Percentiles rank a stretch among this genome's conserved stretches.
These are phyloP conservation scores for Noccaea bulbosa DNA, from an alignment of 345 rosid genomes.

Conservation along the genomic window DNA sequence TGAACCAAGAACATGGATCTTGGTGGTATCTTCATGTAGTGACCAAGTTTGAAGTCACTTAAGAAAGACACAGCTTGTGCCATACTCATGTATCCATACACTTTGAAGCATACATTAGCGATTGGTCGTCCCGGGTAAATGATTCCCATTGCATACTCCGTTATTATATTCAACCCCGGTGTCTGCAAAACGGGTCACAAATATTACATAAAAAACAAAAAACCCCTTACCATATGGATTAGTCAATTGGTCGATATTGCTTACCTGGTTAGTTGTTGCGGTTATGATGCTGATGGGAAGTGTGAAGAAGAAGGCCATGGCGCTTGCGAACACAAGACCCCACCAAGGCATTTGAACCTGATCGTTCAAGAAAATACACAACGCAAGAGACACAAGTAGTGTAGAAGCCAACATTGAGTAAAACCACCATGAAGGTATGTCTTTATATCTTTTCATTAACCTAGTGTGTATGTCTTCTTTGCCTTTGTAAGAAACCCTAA, in stretches of 20 bases:
- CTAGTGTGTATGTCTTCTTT: constrained; percentile 83
- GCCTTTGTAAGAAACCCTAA: constrained; percentile 63
- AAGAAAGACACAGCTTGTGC: constrained; percentile 91
- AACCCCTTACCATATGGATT: background rate
- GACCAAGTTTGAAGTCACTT: constrained; percentile 90
- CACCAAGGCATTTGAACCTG: constrained; percentile 97
- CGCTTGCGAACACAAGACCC: constrained; percentile 80
- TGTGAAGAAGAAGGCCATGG: constrained; percentile 76
- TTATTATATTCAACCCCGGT: constrained; percentile 87
- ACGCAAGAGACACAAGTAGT: constrained; percentile 56
- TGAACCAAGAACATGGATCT: constrained; percentile 98
- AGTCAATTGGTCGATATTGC: background rate
- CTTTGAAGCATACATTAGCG: constrained; percentile 92
- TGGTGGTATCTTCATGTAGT: constrained; percentile 97
- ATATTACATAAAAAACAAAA: background rate
- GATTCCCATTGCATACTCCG: constrained; percentile 86
- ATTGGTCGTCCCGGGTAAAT: constrained; percentile 87
- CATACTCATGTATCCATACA: constrained; percentile 89
- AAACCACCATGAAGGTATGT: constrained; percentile 96
- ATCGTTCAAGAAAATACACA: constrained; percentile 70
- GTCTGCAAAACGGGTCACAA: constrained; percentile 49
- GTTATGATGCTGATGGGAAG: constrained; percentile 89
- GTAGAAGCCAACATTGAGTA: constrained; percentile 53
- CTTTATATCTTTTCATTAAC: constrained; percentile 75
- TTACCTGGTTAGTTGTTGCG: constrained; percentile 91